phyloP scores from a whole-genome alignment of 176 grass and related monocot species.

The Oryza rufipogon region DNA sequence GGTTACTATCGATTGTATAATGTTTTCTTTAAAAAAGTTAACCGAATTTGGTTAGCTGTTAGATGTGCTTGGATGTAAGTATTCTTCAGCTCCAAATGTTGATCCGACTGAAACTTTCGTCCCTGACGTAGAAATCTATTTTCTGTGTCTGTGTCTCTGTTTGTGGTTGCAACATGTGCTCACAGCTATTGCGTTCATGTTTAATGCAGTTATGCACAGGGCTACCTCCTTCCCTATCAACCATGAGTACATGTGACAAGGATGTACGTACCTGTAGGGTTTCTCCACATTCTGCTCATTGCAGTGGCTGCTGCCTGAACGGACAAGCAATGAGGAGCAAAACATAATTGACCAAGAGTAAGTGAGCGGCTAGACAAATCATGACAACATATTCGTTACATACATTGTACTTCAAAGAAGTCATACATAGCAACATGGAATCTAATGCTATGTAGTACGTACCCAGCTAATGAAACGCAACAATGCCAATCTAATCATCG shows the following conservation, averaged over 20 bases:
- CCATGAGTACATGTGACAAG: not conserved
- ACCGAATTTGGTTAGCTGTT: not conserved
- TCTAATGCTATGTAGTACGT: not conserved
- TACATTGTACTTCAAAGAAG: conserved; percentile 8
- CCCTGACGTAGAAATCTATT: not conserved
- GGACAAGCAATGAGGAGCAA: not conserved
- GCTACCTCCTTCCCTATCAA: not conserved
- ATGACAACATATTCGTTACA: not conserved
- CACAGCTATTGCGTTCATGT: not conserved
- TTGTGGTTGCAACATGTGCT: not conserved
- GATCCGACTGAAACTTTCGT: not conserved
- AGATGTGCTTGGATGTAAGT: not conserved
- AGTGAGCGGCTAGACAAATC: not conserved
- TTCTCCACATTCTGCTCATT: not conserved
- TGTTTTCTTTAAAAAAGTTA: not conserved
- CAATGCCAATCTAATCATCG: not conserved
- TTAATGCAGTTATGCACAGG: not conserved
- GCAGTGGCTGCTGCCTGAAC: not conserved
- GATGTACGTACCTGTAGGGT: not conserved
- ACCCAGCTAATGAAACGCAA: not conserved
- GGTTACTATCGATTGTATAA: not conserved
- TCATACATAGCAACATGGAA: not conserved
- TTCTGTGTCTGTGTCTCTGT: not conserved
- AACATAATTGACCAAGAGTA: not conserved
- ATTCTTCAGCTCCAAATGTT: not conserved